A percentile compares a stretch with the other conserved stretches of the same genome.
Conservation (phyloP, 805 yeast species). For the Teunomyces barrocoloradensis region DNA sequence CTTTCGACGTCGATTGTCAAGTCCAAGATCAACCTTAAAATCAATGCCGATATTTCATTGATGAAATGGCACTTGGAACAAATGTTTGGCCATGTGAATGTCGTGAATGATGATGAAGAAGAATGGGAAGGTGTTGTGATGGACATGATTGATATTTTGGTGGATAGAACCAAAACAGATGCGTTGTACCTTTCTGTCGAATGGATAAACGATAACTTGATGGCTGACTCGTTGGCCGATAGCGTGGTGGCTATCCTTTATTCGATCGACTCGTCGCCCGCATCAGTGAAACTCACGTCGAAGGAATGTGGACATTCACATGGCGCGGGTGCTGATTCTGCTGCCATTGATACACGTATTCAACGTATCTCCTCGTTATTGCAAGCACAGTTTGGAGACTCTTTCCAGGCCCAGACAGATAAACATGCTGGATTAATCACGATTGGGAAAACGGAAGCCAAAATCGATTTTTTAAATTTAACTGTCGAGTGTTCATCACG, state of each 20-base stretch:
- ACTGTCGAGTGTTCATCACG: conserved; percentile 69
- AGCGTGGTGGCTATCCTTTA: conserved; percentile 85
- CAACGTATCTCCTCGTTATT: conserved; percentile 60
- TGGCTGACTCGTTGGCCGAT: conserved; percentile 93
- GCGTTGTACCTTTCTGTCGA: conserved; percentile 61
- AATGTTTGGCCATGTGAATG: conserved; percentile 86
- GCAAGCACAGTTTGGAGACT: conserved; percentile 84
- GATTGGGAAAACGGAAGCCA: conserved; percentile 76
- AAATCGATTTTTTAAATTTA: conserved; percentile 60
- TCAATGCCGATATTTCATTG: conserved; percentile 77
- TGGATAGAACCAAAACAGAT: conserved; percentile 40
- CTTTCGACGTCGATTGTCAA: conserved; percentile 80
- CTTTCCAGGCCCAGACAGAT: conserved; percentile 40
- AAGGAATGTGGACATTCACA: conserved; percentile 48
- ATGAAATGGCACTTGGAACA: conserved; percentile 88
- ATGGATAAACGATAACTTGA: conserved; percentile 80
- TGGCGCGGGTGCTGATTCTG: conserved; percentile 17
- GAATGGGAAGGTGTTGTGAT: conserved; percentile 44
- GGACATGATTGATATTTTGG: conserved; percentile 42
- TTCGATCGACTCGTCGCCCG: conserved; percentile 92
- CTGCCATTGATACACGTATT: conserved; percentile 31
- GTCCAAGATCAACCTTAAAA: conserved; percentile 75
- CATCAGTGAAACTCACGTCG: conserved; percentile 86
- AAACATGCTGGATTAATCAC: conserved; percentile 55
- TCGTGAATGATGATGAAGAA: conserved; percentile 53